Percentiles rank a stretch among this genome's conserved stretches.
Conservation (phyloP, 2,329 filamentous ascomycete species). For the Aspergillus ochraceoroseus region DNA sequence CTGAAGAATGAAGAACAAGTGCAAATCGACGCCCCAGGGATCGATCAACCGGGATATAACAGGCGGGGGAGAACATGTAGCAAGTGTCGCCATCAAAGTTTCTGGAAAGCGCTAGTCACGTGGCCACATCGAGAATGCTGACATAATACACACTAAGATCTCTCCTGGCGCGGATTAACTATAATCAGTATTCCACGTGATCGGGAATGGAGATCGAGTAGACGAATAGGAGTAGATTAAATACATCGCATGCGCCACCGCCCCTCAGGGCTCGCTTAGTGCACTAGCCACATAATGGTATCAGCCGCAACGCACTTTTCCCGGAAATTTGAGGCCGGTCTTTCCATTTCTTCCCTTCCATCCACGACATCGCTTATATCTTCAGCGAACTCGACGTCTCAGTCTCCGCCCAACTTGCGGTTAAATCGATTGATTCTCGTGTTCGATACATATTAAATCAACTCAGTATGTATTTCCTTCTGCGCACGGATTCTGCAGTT, state of each 20-base stretch:
- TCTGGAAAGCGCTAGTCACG: constrained; percentile 29
- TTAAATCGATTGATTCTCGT: constrained; percentile 96
- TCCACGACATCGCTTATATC: constrained; percentile 30
- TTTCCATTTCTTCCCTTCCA: constrained; percentile 26
- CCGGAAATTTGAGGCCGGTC: constrained; percentile 27
- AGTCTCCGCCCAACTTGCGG: constrained; percentile 97
- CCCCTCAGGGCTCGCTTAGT: constrained; percentile 34
- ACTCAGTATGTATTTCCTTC: constrained; percentile 26
- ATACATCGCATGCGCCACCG: constrained; percentile 28
- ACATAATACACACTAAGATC: too few relatives aligned
- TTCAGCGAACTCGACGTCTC: constrained; percentile 83
- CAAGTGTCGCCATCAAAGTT: constrained; percentile 22
- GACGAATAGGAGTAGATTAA: too few relatives aligned
- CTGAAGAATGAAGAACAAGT: not conserved
- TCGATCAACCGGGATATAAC: too few relatives aligned
- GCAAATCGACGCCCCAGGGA: too few relatives aligned
- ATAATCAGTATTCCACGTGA: too few relatives aligned
- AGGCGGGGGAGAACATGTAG: constrained; percentile 2
- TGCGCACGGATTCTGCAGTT: too few relatives aligned
- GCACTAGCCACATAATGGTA: constrained; percentile 31
- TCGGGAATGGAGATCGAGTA: too few relatives aligned
- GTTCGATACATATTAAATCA: constrained; percentile 40
- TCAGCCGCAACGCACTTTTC: constrained; percentile 40
- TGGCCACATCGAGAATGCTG: constrained; percentile 15
- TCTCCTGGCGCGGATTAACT: too few relatives aligned